Evolutionary conservation across 768 basidiomycete species (phyloP), one percentile per base, ranked within the genome.

Genomic region (Daedaleopsis nitida): DNA sequence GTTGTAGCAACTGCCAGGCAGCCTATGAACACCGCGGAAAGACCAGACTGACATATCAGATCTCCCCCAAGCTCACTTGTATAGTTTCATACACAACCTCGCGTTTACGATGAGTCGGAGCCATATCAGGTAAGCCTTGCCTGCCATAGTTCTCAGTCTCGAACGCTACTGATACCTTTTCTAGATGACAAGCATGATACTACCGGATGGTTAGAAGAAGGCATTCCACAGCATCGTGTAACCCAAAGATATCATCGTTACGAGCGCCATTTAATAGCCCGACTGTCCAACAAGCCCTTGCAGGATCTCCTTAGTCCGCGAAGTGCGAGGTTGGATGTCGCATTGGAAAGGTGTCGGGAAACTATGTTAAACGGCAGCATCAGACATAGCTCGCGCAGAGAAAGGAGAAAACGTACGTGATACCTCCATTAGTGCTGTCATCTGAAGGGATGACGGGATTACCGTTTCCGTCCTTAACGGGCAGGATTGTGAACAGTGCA

Each of bases 401-500:
- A 9, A 42, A 11, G 21, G 52, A 39, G 1, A 39, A 10, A 14
- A 58, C 59, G 48, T 27, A 60, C 59, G 39, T 54, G 5, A 55
- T 60, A 5, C 53, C 53, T 5, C 59, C 59, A 14, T 47, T 35
- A 5, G 47, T 43, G 16, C 47, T 55, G 17, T 55, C 59, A n/a
- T 49, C 59, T 13, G 23, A 39, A 16, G 54, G 59, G 4, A 50
- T 34, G 38, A 60, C 58, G 9, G 16, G 32, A 21, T 48, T 58
- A 10, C 64, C 64, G 16, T 55, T 23, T 11, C 21, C 47, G 17
- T 54, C 52, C 1, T 17, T 54, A 10, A 51, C 59, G 17, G 51
- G 48, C 14, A 49, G 27, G 32, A 64, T 64, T 48, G 58, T 55
- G 56, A 66, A 66, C n/a, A 56, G 24, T 27, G 59, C 58, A 23